Percentiles rank a stretch among this genome's conserved stretches.
These are phyloP conservation scores for Bruguiera parviflora DNA, from an alignment of 345 rosid species.

Conservation along the genomic window DNA sequence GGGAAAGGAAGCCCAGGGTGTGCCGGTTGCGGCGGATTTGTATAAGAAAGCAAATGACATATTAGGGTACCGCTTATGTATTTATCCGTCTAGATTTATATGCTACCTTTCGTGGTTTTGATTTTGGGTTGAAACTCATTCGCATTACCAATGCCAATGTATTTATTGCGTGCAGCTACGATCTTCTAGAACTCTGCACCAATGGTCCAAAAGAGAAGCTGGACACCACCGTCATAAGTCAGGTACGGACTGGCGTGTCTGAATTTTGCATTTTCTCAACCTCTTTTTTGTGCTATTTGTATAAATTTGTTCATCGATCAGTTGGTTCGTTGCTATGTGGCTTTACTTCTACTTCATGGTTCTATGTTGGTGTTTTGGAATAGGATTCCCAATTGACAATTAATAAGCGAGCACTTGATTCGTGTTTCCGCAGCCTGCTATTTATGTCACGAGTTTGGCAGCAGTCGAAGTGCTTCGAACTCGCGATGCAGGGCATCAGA, in stretches of 20 bases:
- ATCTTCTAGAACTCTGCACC: slow-evolving; percentile 85
- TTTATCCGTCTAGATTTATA: background rate
- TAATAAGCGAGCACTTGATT: background rate
- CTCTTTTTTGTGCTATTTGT: background rate
- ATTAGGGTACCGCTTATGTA: slow-evolving; percentile 7
- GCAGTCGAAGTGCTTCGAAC: slow-evolving; percentile 89
- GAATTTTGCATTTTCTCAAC: too few relatives aligned
- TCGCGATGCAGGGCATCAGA: slow-evolving; percentile 79
- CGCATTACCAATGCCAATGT: background rate
- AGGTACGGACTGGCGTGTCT: slow-evolving; percentile 37
- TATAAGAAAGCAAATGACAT: slow-evolving; percentile 71
- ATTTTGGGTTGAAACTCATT: background rate
- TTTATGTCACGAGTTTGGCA: slow-evolving; percentile 96
- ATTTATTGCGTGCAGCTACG: slow-evolving; percentile 53
- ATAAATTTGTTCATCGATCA: background rate
- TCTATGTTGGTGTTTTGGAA: background rate
- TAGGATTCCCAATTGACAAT: background rate
- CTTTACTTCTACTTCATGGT: background rate
- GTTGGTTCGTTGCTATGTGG: too few relatives aligned
- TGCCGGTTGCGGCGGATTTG: slow-evolving; percentile 70
- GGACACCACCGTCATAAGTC: slow-evolving; percentile 92
- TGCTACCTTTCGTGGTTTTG: background rate
- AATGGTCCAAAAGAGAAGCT: slow-evolving; percentile 95
- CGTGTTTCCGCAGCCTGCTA: slow-evolving; percentile 74
- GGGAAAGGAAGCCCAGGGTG: slow-evolving; percentile 88